Evolutionary conservation across 805 yeast genomes (phyloP).

Genomic region (Torulaspora indica): DNA sequence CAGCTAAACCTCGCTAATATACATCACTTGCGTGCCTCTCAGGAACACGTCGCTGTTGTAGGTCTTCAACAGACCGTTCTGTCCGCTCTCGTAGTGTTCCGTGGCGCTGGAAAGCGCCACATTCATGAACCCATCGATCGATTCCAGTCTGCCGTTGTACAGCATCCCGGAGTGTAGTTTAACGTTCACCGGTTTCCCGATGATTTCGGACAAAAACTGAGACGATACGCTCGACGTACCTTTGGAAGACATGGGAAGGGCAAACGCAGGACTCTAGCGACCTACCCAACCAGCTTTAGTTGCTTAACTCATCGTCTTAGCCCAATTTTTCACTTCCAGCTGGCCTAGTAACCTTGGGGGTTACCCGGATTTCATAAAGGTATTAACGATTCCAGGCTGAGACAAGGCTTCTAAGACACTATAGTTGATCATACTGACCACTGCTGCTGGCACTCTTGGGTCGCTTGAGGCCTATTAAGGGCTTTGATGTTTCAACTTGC

Average conservation of each 20-base stretch:
- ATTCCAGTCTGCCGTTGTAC: slow-evolving; percentile 69
- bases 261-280: neutral
- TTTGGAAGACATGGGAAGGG: slow-evolving; percentile 5
- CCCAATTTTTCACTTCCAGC: neutral
- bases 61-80: slow-evolving; percentile 31
- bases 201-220: slow-evolving; percentile 71
- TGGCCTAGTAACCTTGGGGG: neutral
- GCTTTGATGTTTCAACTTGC: neutral
- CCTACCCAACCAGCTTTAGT: no score
- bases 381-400: no score
- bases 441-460: neutral
- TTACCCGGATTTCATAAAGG: neutral
- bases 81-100: slow-evolving; percentile 44
- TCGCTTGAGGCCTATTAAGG: neutral
- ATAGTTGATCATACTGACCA: no score
- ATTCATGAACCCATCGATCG: slow-evolving; percentile 97
- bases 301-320: neutral
- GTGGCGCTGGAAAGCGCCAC: slow-evolving; percentile 75
- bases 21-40: slow-evolving; percentile 38
- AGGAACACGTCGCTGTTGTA: slow-evolving; percentile 35
- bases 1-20: slow-evolving; percentile 35
- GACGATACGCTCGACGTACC: slow-evolving; percentile 49
- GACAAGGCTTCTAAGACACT: no score
- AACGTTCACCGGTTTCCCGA: slow-evolving; percentile 75
- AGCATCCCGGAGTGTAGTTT: slow-evolving; percentile 84